Percentiles rank a stretch among this genome's conserved stretches.
phyloP scores from a whole-genome alignment of 441 rosid species.

The Geranium incanum region DNA sequence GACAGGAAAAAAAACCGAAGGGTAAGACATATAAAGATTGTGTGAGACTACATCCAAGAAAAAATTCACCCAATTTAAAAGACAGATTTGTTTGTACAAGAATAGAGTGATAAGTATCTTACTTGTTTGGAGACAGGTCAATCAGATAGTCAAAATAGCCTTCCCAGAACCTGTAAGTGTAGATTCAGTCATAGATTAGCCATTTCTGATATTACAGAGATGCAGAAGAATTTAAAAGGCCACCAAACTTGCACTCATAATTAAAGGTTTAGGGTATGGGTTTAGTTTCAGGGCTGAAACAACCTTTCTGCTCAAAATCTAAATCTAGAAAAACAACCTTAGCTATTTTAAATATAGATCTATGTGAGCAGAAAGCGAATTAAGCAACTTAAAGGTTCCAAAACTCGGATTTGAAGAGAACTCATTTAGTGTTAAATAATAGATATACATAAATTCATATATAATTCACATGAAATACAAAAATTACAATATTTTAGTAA shows the following conservation, averaged over 20 bases:
- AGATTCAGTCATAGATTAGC: slow-evolving; percentile 12
- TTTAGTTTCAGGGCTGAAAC: slow-evolving; percentile 1
- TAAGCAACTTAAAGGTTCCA: not conserved
- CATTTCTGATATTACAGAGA: not conserved
- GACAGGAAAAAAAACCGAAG: slow-evolving; percentile 14
- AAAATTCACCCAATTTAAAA: slow-evolving; percentile 6
- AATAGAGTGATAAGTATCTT: slow-evolving; percentile 28
- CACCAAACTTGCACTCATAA: not conserved
- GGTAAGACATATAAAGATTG: not conserved
- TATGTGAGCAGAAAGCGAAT: not conserved
- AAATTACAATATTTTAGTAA: too few relatives aligned
- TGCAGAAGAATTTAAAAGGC: not conserved
- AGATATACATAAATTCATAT: too few relatives aligned
- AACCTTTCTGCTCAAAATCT: not conserved
- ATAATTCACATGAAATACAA: too few relatives aligned
- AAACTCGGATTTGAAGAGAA: too few relatives aligned
- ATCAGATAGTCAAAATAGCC: slow-evolving; percentile 87
- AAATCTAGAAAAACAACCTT: too few relatives aligned
- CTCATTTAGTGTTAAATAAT: too few relatives aligned
- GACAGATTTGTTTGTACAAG: not conserved
- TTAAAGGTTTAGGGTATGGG: not conserved
- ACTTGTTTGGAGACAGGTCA: slow-evolving; percentile 82
- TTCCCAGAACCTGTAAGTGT: slow-evolving; percentile 84
- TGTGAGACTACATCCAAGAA: slow-evolving; percentile 6
- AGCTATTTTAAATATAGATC: not conserved